A percentile compares a stretch with the other conserved stretches of the same genome.
Evolutionary conservation across 306 rosid species (phyloP).

Genomic region (Abrus pulchellus): DNA sequence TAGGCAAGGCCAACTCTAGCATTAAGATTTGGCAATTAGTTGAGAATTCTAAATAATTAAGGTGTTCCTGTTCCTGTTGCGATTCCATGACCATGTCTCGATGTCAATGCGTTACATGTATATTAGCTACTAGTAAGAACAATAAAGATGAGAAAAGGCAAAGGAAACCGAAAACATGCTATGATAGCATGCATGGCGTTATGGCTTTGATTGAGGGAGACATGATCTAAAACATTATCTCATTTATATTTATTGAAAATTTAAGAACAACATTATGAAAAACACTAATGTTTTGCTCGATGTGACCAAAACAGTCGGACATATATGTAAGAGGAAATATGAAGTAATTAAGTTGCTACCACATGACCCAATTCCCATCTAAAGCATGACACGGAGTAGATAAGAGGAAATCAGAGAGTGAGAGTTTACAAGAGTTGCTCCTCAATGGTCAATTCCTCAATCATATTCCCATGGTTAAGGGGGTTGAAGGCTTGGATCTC

Average conservation of each 20-base stretch:
- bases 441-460: conserved; percentile 69
- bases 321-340: not conserved
- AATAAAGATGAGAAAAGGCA: not conserved
- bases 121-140: not conserved
- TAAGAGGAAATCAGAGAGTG: not conserved
- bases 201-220: not conserved
- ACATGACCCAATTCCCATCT: conserved; percentile 32
- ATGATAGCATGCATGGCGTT: not conserved
- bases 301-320: conserved; percentile 40
- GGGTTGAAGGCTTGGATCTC: conserved; percentile 72
- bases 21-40: not conserved
- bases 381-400: conserved; percentile 25
- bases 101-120: not conserved
- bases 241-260: conserved; percentile 50
- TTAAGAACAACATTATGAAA: conserved; percentile 16
- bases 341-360: conserved; percentile 10
- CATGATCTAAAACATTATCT: conserved; percentile 28
- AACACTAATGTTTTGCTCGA: conserved; percentile 36
- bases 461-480: conserved; percentile 65
- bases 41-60: not conserved
- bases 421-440: conserved; percentile 54
- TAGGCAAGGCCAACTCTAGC: not conserved
- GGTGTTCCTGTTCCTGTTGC: not conserved
- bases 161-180: not conserved
- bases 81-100: not conserved